A percentile compares a stretch with the other conserved stretches of the same genome.
phyloP scores from a whole-genome alignment of 1,284 basidiomycete species.

The Moesziomyces parantarcticus region DNA sequence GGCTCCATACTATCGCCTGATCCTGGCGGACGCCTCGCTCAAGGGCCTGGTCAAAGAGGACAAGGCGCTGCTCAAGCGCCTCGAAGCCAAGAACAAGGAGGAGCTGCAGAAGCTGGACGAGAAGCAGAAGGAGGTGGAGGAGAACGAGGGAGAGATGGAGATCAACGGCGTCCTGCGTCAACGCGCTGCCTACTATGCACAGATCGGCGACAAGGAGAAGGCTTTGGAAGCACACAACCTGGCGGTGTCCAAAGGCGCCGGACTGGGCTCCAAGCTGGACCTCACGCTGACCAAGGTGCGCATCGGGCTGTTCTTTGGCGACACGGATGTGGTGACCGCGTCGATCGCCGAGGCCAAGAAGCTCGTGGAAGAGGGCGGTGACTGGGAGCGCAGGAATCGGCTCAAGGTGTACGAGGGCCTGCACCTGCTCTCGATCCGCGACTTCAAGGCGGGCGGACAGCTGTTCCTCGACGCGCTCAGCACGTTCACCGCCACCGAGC shows the following conservation, averaged over 20 bases:
- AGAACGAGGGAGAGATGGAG: slow-evolving; percentile 92
- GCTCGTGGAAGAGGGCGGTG: slow-evolving; percentile 92
- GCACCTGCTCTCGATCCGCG: slow-evolving; percentile 84
- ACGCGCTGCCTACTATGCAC: slow-evolving; percentile 85
- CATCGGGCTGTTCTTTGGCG: slow-evolving; percentile 90
- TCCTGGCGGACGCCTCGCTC: slow-evolving; percentile 63
- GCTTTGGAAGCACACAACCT: slow-evolving; percentile 80
- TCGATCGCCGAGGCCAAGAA: slow-evolving; percentile 84
- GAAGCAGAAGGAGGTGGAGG: slow-evolving; percentile 84
- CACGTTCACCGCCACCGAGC: slow-evolving; percentile 92
- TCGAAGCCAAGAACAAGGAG: slow-evolving; percentile 81
- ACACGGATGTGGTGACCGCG: slow-evolving; percentile 78
- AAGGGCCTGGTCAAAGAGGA: slow-evolving; percentile 70
- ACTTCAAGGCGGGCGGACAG: slow-evolving; percentile 72
- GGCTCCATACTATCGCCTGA: slow-evolving; percentile 63
- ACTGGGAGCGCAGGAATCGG: slow-evolving; percentile 96
- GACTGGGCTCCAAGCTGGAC: slow-evolving; percentile 92
- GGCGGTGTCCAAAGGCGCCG: slow-evolving; percentile 90
- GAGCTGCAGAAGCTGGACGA: slow-evolving; percentile 82
- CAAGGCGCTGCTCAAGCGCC: slow-evolving; percentile 74
- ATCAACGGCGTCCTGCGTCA: slow-evolving; percentile 86
- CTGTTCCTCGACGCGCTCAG: slow-evolving; percentile 89
- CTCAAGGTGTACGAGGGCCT: slow-evolving; percentile 95
- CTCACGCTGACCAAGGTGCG: slow-evolving; percentile 87
- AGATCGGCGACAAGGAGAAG: slow-evolving; percentile 84